Evolutionary conservation across 2,329 filamentous ascomycete genomes (phyloP).

Genomic region (Xylariaceae sp.): DNA sequence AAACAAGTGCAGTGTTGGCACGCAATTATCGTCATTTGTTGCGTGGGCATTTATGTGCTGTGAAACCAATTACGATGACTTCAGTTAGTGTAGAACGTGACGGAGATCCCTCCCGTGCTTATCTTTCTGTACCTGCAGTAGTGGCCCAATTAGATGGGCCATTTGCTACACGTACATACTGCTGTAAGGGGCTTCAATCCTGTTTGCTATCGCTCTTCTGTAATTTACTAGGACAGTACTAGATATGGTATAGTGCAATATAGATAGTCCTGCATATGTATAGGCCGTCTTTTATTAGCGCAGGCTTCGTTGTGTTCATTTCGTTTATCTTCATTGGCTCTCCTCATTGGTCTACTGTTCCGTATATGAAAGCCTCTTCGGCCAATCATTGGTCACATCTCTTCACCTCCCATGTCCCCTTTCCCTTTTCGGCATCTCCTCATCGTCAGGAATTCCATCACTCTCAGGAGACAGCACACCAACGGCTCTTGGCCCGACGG

Average conservation of each 20-base stretch:
- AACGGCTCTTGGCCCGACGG: conserved; percentile 4
- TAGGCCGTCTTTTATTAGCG: neutral
- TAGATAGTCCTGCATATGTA: neutral
- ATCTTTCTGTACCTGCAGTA: conserved; percentile 25
- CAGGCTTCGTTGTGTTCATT: conserved; percentile 16
- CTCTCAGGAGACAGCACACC: neutral
- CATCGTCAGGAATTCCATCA: conserved; percentile 3
- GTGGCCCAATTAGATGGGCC: conserved; percentile 14
- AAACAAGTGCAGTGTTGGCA: conserved; percentile 4
- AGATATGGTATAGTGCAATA: too few relatives aligned
- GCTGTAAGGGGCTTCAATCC: too few relatives aligned
- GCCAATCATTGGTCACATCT: conserved; percentile 9
- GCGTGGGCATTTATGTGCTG: neutral
- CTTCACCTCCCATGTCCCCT: conserved; percentile 3
- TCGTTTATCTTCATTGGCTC: conserved; percentile 11
- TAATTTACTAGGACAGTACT: too few relatives aligned
- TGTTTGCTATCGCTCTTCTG: too few relatives aligned
- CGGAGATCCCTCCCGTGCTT: conserved; percentile 3
- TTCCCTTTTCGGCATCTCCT: conserved; percentile 2
- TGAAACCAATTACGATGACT: too few relatives aligned
- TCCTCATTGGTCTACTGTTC: conserved; percentile 17
- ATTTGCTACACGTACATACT: too few relatives aligned
- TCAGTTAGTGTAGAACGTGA: too few relatives aligned
- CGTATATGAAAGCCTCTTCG: neutral
- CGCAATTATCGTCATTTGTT: conserved; percentile 6